Percentiles rank a stretch among this genome's conserved stretches.
phyloP scores from a whole-genome alignment of 441 rosid species.

The Hura crepitans region DNA sequence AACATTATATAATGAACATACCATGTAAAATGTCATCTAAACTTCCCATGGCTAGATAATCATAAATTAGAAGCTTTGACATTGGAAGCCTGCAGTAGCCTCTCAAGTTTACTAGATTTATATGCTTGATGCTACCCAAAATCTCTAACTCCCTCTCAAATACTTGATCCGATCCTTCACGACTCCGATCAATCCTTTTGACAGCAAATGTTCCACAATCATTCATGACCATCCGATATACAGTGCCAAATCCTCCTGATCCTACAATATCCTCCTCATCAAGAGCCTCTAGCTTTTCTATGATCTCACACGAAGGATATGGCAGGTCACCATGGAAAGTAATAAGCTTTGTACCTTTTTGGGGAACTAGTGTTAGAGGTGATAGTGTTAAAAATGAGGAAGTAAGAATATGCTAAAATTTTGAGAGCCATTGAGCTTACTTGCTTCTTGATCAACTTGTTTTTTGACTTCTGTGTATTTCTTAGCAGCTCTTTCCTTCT shows the following conservation, averaged over 20 bases:
- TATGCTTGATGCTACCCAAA: constrained; percentile 91
- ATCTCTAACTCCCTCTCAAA: constrained; percentile 90
- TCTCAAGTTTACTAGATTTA: constrained; percentile 80
- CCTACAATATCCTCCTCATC: constrained; percentile 91
- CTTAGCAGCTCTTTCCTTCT: constrained; percentile 82
- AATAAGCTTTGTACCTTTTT: constrained; percentile 67
- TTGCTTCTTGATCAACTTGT: constrained; percentile 61
- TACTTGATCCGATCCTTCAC: constrained; percentile 85
- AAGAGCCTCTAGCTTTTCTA: constrained; percentile 91
- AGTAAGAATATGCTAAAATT: background rate
- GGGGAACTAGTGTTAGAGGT: constrained; percentile 6
- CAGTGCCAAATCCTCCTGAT: constrained; percentile 93
- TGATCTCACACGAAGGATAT: constrained; percentile 71
- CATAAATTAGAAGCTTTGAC: constrained; percentile 86
- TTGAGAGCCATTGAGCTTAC: constrained; percentile 35
- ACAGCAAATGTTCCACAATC: constrained; percentile 97
- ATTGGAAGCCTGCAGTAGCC: constrained; percentile 92
- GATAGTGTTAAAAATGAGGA: background rate
- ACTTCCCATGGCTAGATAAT: constrained; percentile 85
- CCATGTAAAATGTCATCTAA: constrained; percentile 83
- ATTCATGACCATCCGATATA: constrained; percentile 94
- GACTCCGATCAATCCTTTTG: constrained; percentile 72
- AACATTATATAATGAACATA: constrained; percentile 22
- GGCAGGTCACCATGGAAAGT: constrained; percentile 96
- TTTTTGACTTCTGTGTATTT: constrained; percentile 84